Base-by-base conservation (phyloP, 257 asterid genomes). In the Nicotiana attenuata region DNA sequence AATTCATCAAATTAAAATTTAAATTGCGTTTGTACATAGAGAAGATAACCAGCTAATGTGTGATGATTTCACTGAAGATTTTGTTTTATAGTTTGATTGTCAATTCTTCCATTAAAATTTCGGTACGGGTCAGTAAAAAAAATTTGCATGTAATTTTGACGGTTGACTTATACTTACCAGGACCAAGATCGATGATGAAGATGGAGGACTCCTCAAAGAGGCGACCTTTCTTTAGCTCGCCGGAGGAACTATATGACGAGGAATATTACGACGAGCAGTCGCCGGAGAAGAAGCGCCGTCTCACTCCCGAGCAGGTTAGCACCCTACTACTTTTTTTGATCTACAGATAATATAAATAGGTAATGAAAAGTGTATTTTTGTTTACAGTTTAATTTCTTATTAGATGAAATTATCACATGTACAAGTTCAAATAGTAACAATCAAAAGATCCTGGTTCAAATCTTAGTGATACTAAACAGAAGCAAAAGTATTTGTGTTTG, bases 271-370 rank as follows among this genome's bases (percentile, higher is more conserved):
- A 96, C 84, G 98, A 96, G 86, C 98, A 93, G 89, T 80, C 86
- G 91, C 94, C 97, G 88, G 99, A 92, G 84, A 96, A 94, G 92
- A 96, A 96, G 85, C 98, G 99, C 84, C 98, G 99, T 15, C 98
- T 96, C 84, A 89, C 94, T 63, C 82, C 93, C 38, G 98, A 96
- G 83, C 99, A 96, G 97, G 99, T 95, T 65, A 59, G 50, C 80
- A 16, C 52, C 80, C 77, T 80, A 3, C 2, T 19, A 41, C 33
- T 8, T 75, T 60, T 0, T 50, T 14, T 61, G 65, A 15, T 13
- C 52, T 22, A 31, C 29, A 7, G 26, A 9, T 29, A 19, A 60
- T 53, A 29, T 14, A 15, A 65, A 3, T 82, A 22, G 60, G 24
- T 52, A 1, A 6, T 28, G 2, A 0, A n/a, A 65, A 29, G 17